phyloP scores from a whole-genome alignment of 1,284 basidiomycete species.

The Cryptococcus neoformans region DNA sequence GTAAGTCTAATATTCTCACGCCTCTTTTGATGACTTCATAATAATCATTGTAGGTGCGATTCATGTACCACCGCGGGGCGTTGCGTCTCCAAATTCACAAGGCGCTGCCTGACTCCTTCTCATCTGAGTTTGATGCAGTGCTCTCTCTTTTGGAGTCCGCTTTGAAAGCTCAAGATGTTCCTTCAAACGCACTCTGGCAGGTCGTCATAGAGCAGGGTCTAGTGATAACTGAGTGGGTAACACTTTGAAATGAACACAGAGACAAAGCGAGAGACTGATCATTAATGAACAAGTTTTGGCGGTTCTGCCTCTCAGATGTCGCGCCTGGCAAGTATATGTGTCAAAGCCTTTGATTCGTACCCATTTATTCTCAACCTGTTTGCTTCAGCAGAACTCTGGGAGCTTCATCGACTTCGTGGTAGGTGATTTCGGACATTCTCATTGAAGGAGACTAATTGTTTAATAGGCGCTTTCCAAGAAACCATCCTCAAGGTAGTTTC shows the following conservation, averaged over 20 bases:
- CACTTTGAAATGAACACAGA: neutral
- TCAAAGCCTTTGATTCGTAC: neutral
- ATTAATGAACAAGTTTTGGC: neutral
- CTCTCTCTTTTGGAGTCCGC: neutral
- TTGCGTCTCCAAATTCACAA: neutral
- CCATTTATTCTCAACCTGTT: neutral
- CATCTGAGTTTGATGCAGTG: neutral
- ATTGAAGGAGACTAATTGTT: too few relatives aligned
- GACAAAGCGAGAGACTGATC: neutral
- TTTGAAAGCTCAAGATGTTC: neutral
- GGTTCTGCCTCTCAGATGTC: slow-evolving; percentile 4
- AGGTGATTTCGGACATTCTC: too few relatives aligned
- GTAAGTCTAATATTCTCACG: neutral
- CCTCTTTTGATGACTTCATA: neutral
- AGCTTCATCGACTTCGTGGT: slow-evolving; percentile 5
- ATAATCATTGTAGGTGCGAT: slow-evolving; percentile 2
- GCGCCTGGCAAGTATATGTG: neutral
- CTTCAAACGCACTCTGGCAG: slow-evolving; percentile 1
- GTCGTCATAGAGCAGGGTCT: slow-evolving; percentile 2
- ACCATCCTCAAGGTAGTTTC: neutral
- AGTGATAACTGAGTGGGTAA: slow-evolving; percentile 7
- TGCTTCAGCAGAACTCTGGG: slow-evolving; percentile 7
- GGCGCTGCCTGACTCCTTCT: neutral
- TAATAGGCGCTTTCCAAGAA: slow-evolving; percentile 3
- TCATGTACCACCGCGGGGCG: slow-evolving; percentile 8